Evolutionary conservation across 2,329 filamentous ascomycete genomes (phyloP), one percentile per base, ranked within the genome.

Genomic region (Dothideomycetes sp.): DNA sequence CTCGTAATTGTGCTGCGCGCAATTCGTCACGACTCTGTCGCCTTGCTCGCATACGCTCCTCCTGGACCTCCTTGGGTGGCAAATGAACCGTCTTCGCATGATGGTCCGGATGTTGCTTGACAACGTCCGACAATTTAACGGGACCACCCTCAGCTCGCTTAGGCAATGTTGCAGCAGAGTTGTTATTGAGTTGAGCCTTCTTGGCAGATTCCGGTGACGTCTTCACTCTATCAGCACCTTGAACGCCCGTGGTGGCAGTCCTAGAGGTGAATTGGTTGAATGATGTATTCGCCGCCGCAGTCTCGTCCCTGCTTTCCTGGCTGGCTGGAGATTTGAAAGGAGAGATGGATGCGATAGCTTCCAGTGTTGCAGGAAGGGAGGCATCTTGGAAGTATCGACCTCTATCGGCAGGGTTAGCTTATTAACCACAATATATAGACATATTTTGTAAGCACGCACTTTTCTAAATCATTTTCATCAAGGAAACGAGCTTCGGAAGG

Each of bases 381-480:
- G 64, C 57, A 56, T 74, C 70, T 55, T 73, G 63, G 59, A 76
- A 78, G 53, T 63, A 64, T 45, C 67, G 70, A 49, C 70, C 70
- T 66, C 74, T 77, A 49, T 29, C 35, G 18, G 29, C 18, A 22
- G 16, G 27, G 19, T 4, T 41, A 16, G 34, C 38, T 27, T 19
- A 40, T 38, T 27, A 19, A 30, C 12, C 34, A 33, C n/a, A n/a
- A n/a, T n/a, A 41, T 16, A 48, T 22, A 38, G 31, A 19, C 37
- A 29, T 11, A 24, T 31, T 38, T 34, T 14, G 33, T 15, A 15
- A 47, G 33, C 31, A 60, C 70, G 61, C 68, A 77, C 75, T 70
- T 70, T 48, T 66, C 53, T 31, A 77, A 62, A 48, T 75, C 68
- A 58, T 77, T 75, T 49, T 66, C 62, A 54, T 75, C 69, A 45